Evolutionary conservation across 805 yeast species (phyloP).

Genomic region (Suhomyces pyralidae): DNA sequence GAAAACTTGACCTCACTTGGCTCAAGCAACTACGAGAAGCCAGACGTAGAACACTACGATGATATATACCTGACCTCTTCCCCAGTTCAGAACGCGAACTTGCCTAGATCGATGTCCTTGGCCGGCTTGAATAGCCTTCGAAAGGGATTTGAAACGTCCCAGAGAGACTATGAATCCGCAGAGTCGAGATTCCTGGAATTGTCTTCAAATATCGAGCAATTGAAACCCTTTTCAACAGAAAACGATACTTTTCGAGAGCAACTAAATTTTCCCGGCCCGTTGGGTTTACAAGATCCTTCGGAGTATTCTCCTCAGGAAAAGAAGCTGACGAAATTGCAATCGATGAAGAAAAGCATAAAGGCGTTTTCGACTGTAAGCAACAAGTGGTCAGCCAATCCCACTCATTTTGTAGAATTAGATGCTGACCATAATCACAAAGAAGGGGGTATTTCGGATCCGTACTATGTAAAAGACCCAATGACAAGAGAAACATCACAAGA

Average conservation of each 20-base stretch:
- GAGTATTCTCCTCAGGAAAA: constrained; percentile 13
- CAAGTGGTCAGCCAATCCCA: constrained; percentile 58
- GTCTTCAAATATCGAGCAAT: not conserved
- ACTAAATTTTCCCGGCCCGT: constrained; percentile 15
- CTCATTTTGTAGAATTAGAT: constrained; percentile 48
- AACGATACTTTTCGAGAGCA: not conserved
- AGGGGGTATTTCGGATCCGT: constrained; percentile 36
- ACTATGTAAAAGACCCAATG: constrained; percentile 42
- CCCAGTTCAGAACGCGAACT: constrained; percentile 8
- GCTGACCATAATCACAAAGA: constrained; percentile 9
- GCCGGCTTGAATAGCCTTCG: constrained; percentile 30
- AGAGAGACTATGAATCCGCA: constrained; percentile 21
- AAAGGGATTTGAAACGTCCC: constrained; percentile 33
- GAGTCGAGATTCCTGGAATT: constrained; percentile 20
- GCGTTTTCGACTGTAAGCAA: constrained; percentile 28
- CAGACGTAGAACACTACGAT: constrained; percentile 6
- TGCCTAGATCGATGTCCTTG: constrained; percentile 35
- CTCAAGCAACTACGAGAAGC: constrained; percentile 1
- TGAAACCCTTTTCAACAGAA: not conserved
- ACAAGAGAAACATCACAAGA: constrained; percentile 47
- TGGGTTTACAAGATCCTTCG: constrained; percentile 26
- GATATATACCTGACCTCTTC: not conserved
- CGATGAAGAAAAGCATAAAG: constrained; percentile 26
- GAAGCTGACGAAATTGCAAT: constrained; percentile 15
- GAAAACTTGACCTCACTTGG: not conserved